These are phyloP conservation scores for Phylloporus rhodoxanthus DNA, from an alignment of 768 basidiomycete genomes.

Conservation along the genomic window DNA sequence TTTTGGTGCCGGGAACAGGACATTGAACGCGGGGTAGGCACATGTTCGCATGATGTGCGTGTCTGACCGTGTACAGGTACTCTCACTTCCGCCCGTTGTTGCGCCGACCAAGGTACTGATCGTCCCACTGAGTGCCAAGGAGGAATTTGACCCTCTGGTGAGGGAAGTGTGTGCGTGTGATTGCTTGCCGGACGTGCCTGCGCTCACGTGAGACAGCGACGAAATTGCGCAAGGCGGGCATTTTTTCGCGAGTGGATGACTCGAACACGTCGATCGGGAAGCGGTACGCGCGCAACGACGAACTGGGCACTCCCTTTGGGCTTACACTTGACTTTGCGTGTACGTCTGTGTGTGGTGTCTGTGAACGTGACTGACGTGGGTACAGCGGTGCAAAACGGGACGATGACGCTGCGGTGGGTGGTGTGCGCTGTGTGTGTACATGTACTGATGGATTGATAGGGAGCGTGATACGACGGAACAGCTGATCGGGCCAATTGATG, in stretches of 20 bases:
- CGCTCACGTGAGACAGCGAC: constrained; percentile 47
- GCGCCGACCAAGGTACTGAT: constrained; percentile 97
- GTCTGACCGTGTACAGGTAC: constrained; percentile 46
- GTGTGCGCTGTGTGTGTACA: constrained; percentile 21
- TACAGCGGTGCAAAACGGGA: constrained; percentile 76
- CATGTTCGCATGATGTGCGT: constrained; percentile 32
- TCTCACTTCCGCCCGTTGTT: constrained; percentile 83
- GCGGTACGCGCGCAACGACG: constrained; percentile 96
- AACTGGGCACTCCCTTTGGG: constrained; percentile 96
- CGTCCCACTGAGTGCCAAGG: constrained; percentile 83
- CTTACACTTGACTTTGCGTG: constrained; percentile 94
- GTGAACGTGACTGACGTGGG: neutral
- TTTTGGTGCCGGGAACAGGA: constrained; percentile 95
- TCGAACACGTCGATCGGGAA: constrained; percentile 93
- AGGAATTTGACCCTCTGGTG: constrained; percentile 79
- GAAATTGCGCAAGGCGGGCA: constrained; percentile 81
- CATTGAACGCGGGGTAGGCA: constrained; percentile 64
- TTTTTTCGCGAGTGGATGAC: constrained; percentile 93
- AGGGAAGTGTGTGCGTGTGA: constrained; percentile 79
- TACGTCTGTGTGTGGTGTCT: constrained; percentile 18
- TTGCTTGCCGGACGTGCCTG: fast-evolving
- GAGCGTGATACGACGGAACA: constrained; percentile 95
- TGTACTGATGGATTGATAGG: constrained; percentile 34
- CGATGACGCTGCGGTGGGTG: constrained; percentile 81
- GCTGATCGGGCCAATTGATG: constrained; percentile 84